Conservation (phyloP, 2,329 filamentous ascomycete genomes). For the Myriangium duriaei region DNA sequence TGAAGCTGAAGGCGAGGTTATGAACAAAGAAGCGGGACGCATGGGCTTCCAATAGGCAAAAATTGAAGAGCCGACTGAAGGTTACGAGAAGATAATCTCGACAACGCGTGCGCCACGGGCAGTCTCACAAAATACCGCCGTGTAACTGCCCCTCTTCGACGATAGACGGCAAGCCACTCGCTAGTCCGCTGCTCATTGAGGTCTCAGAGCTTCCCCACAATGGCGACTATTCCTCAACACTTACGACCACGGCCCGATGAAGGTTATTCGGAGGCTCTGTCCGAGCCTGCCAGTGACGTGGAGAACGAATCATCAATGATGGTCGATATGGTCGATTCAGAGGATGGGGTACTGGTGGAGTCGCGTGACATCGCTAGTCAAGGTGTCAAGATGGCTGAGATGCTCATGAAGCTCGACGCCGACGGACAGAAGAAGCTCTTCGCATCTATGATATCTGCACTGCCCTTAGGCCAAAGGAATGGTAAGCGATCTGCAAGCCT, state of each 20-base stretch:
- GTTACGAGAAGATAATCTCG: no score
- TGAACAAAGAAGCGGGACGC: no score
- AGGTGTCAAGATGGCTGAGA: no score
- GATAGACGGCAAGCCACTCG: neutral
- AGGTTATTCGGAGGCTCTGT: constrained; percentile 54
- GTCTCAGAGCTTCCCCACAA: constrained; percentile 1
- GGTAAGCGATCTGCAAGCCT: no score
- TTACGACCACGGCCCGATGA: constrained; percentile 48
- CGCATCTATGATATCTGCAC: neutral
- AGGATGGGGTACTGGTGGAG: constrained; percentile 10
- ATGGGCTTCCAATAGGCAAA: no score
- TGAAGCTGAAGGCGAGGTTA: no score
- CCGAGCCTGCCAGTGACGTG: constrained; percentile 48
- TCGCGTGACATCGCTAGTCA: no score
- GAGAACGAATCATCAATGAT: constrained; percentile 30
- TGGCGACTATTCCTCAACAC: constrained; percentile 12
- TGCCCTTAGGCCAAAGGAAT: neutral
- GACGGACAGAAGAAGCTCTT: neutral
- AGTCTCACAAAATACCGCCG: neutral
- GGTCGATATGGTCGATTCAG: constrained; percentile 20
- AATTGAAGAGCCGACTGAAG: no score
- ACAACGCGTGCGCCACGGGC: neutral
- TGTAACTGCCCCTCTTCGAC: neutral
- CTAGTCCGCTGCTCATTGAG: neutral
- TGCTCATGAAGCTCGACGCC: neutral